A percentile compares a stretch with the other conserved stretches of the same genome.
These are phyloP conservation scores for Chalciporus pseudorubinellus DNA, from an alignment of 768 basidiomycete genomes.

Conservation along the genomic window DNA sequence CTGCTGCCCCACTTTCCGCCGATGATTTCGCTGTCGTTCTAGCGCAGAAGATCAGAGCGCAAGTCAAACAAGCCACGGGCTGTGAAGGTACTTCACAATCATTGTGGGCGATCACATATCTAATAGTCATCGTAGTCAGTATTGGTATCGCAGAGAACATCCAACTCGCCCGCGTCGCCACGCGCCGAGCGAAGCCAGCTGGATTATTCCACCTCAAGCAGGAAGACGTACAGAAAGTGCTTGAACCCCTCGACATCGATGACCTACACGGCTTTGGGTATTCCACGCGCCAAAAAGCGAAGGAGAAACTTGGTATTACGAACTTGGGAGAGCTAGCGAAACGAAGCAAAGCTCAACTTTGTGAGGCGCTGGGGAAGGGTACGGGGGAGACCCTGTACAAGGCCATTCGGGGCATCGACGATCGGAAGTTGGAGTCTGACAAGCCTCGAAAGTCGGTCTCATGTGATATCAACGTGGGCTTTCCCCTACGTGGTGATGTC, in stretches of 20 bases:
- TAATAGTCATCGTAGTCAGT: conserved; percentile 55
- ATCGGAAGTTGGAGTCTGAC: conserved; percentile 74
- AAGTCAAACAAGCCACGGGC: conserved; percentile 73
- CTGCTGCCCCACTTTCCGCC: conserved; percentile 22
- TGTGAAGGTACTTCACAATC: conserved; percentile 64
- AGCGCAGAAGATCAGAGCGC: conserved; percentile 76
- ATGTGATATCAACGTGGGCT: conserved; percentile 89
- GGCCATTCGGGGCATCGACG: conserved; percentile 80
- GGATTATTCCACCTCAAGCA: conserved; percentile 73
- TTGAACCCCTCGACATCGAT: conserved; percentile 70
- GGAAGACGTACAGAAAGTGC: conserved; percentile 49
- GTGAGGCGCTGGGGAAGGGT: conserved; percentile 71
- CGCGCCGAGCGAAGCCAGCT: conserved; percentile 87
- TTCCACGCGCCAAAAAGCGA: conserved; percentile 71
- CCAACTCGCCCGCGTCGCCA: conserved; percentile 89
- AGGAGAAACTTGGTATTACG: conserved; percentile 72
- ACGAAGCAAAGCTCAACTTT: conserved; percentile 62
- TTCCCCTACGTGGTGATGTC: background rate
- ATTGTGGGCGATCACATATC: background rate
- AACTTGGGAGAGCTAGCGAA: conserved; percentile 65
- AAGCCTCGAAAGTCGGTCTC: conserved; percentile 89
- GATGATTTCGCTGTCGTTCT: conserved; percentile 70
- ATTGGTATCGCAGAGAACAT: conserved; percentile 93
- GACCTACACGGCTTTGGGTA: conserved; percentile 87
- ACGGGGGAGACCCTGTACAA: conserved; percentile 86